Base-by-base conservation (phyloP, 1,139 yeast species). In the Pichia sp. region DNA sequence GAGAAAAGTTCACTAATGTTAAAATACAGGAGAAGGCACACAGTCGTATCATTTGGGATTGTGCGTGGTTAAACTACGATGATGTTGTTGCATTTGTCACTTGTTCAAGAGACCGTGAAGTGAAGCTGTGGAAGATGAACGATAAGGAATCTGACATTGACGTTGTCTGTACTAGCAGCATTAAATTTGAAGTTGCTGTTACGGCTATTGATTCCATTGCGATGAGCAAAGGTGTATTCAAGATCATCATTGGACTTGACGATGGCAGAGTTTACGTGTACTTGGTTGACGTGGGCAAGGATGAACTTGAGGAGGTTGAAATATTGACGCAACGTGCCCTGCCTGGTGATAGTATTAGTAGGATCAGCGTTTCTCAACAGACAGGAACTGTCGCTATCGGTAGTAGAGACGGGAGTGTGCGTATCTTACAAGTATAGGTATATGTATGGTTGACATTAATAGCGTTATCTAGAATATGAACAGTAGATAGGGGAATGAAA, bases 1-100 rank as follows among this genome's bases (percentile, higher is more conserved):
- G 26, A 8, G 39, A 33, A 4, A 50, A 53, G 22, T 67, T 82
- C 44, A 61, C 60, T 22, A 56, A 67, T 33, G 59, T 69, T 7
- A 72, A 72, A 32, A 50, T 66, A 39, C 65, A 67, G 41, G 66
- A 69, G 29, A 86, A 83, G 53, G 96, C 96, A 1, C 98, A 93
- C 53, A 61, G 81, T 8, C 75, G 97, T 59, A 91, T 93, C 50
- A 76, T 93, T 33, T 93, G 98, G 98, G 98, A 91, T 60, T 80
- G 94, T 54, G 72, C 83, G 23, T 91, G 96, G 96, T 63, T 74
- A 2, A 82, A 84, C 3, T 27, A 39, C 10, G 61, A 51, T 16
- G 66, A 38, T 10, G 42, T 48, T 6, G 41, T 47, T 15, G 59
- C 57, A 22, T 88, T 91, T 52, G 65, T 85, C 17, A 91, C 97